Percentiles rank a stretch among this genome's conserved stretches.
Evolutionary conservation across 495 filamentous ascomycete species (phyloP).

Genomic region (Chlorociboria aeruginascens): DNA sequence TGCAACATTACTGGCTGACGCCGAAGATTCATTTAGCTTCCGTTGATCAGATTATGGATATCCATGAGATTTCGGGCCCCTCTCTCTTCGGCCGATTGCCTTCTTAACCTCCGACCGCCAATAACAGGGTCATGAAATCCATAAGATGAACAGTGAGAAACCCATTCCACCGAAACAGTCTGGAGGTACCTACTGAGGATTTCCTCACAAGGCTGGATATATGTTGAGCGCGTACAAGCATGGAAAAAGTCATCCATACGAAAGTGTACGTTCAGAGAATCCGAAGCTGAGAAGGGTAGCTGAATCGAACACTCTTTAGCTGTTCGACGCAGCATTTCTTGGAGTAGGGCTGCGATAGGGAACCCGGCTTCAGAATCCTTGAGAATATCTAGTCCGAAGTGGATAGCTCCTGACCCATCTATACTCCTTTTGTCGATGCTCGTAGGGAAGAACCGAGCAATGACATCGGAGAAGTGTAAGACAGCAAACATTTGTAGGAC

Average conservation of each 20-base stretch:
- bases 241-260: slow-evolving; percentile 21
- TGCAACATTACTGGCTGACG: too few relatives aligned
- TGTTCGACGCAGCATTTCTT: slow-evolving; percentile 22
- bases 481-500: slow-evolving; percentile 25
- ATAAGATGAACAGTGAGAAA: slow-evolving; percentile 1
- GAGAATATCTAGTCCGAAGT: slow-evolving; percentile 22
- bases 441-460: slow-evolving; percentile 18
- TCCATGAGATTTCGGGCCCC: slow-evolving; percentile 16
- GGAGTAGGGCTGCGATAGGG: slow-evolving; percentile 23
- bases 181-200: slow-evolving; percentile 12
- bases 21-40: not conserved
- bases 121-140: slow-evolving; percentile 4
- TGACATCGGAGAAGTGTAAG: slow-evolving; percentile 23
- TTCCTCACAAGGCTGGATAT: slow-evolving; percentile 19
- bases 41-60: slow-evolving; percentile 19
- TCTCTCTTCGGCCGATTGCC: slow-evolving; percentile 11
- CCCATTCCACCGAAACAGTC: slow-evolving; percentile 12
- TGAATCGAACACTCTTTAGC: slow-evolving; percentile 17
- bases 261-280: slow-evolving; percentile 2
- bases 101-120: not conserved
- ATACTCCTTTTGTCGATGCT: slow-evolving; percentile 9
- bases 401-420: slow-evolving; percentile 16
- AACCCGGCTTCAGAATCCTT: slow-evolving; percentile 20
- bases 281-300: slow-evolving; percentile 6
- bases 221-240: slow-evolving; percentile 23